Percentiles rank a stretch among this genome's conserved stretches.
Evolutionary conservation across 768 basidiomycete species (phyloP).

Genomic region (Hypholoma sublateritium): DNA sequence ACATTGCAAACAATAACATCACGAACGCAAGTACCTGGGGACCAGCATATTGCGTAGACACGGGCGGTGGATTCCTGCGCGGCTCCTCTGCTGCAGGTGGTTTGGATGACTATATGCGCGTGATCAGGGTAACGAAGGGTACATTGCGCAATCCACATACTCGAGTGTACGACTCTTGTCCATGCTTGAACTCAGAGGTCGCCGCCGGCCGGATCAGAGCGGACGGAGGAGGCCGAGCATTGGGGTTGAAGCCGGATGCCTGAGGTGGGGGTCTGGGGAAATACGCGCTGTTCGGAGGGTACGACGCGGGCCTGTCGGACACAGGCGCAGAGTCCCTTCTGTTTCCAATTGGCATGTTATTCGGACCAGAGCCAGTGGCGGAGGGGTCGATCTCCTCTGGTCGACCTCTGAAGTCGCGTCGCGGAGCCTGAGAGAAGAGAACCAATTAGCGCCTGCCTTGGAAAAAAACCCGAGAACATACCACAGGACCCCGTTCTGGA

Average conservation of each 20-base stretch:
- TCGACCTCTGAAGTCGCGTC: slow-evolving; percentile 25
- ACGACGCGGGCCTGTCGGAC: neutral
- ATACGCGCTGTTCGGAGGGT: slow-evolving; percentile 1
- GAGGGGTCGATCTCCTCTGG: slow-evolving; percentile 19
- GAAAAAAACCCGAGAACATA: neutral
- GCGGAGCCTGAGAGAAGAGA: neutral
- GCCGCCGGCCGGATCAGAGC: neutral
- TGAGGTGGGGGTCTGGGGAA: neutral
- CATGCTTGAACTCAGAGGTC: neutral
- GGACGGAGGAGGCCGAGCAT: slow-evolving; percentile 15
- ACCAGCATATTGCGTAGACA: neutral
- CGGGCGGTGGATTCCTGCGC: neutral
- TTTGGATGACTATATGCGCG: neutral
- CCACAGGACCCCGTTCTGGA: slow-evolving; percentile 7
- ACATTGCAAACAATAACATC: neutral
- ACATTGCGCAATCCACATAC: neutral
- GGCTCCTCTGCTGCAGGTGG: neutral
- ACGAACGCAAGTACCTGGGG: neutral
- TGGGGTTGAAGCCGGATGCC: slow-evolving; percentile 12
- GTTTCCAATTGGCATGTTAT: slow-evolving; percentile 37
- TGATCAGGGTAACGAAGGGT: neutral
- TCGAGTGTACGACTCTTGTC: neutral
- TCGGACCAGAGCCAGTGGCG: slow-evolving; percentile 30
- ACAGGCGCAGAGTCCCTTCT: slow-evolving; percentile 19
- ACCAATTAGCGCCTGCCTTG: neutral